Evolutionary conservation across 2,329 filamentous ascomycete species (phyloP), one percentile per base, ranked within the genome.

Genomic region (Alternaria rosae): DNA sequence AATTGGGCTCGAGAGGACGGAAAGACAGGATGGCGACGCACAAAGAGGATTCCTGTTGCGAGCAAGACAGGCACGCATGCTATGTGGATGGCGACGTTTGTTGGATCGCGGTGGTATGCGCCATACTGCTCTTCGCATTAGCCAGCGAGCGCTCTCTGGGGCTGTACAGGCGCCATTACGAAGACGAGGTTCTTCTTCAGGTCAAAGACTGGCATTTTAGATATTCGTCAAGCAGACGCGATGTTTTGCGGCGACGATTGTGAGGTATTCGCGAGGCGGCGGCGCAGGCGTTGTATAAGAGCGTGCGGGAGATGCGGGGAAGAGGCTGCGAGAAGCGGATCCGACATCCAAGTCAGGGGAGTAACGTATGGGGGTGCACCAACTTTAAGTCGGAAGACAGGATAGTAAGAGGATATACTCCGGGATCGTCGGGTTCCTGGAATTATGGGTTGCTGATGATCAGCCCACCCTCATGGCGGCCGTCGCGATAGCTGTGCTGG

Each of bases 61-160:
- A 94, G 81, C 53, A 94, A 89, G 59, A 92, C 76, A 25, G 92
- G 92, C 53, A 95, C 92, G 76, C 91, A 94, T 58, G 87, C 82
- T 82, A 93, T 91, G 79, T 95, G 92, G 71, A 95, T 94, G 66
- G 84, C 85, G 61, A 94, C 81, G 76, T 95, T 95, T 78, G 91
- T 84, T 85, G 87, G 82, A 78, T 94, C 89, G 76, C 91, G 88
- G 80, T 95, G 92, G 78, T 94, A 94, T 61, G 91, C 87, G 78
- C 92, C 92, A 82, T 95, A 95, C 92, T 94, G 56, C 30, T 5
- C 25, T 17, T 25, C 48, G 38, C 20, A 38, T 51, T 51, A 51
- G 47, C 47, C 13, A 32, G 20, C 17, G 30, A 35, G 30, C 47
- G 30, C 47, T n/a, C 13, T 32, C 35, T 5, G 41, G 26, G 17